Conservation (phyloP, 1,284 basidiomycete species). For the Trichosporon inkin region DNA sequence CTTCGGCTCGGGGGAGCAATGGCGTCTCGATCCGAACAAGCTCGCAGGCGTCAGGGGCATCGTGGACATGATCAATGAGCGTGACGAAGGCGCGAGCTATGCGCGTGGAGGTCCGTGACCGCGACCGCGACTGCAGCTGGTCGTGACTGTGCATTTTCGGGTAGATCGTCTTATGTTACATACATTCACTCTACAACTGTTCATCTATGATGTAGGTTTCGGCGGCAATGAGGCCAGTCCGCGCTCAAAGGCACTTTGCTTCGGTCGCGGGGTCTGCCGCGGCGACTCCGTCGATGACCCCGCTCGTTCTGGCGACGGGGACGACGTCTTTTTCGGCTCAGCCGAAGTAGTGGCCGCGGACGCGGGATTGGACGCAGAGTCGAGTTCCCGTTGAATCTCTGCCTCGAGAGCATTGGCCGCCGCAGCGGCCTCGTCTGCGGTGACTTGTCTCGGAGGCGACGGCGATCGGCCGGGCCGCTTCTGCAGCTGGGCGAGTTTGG, state of each 20-base stretch:
- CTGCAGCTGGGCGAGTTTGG: conserved; percentile 79
- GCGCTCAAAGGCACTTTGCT: conserved; percentile 19
- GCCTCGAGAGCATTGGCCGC: conserved; percentile 21
- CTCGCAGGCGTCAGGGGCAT: conserved; percentile 8
- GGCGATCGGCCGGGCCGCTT: conserved; percentile 25
- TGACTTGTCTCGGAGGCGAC: conserved; percentile 15
- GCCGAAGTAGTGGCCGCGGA: neutral
- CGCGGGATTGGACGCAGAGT: conserved; percentile 6
- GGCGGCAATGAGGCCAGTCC: conserved; percentile 40
- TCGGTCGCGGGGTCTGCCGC: neutral
- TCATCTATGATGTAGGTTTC: conserved; percentile 28
- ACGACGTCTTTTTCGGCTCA: neutral
- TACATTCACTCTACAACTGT: conserved; percentile 13
- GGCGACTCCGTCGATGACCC: neutral
- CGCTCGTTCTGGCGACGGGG: neutral
- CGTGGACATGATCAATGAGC: conserved; percentile 12
- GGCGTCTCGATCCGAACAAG: conserved; percentile 18
- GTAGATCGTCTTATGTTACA: conserved; percentile 7
- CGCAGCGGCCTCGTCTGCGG: neutral
- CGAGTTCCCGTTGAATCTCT: conserved; percentile 20
- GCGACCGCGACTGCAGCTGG: neutral
- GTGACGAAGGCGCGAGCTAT: neutral
- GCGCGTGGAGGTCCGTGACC: neutral
- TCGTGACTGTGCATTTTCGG: neutral
- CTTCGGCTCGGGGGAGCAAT: conserved; percentile 17